A percentile compares a stretch with the other conserved stretches of the same genome.
phyloP scores from a whole-genome alignment of 305 asterid species.

The Lippia alba region DNA sequence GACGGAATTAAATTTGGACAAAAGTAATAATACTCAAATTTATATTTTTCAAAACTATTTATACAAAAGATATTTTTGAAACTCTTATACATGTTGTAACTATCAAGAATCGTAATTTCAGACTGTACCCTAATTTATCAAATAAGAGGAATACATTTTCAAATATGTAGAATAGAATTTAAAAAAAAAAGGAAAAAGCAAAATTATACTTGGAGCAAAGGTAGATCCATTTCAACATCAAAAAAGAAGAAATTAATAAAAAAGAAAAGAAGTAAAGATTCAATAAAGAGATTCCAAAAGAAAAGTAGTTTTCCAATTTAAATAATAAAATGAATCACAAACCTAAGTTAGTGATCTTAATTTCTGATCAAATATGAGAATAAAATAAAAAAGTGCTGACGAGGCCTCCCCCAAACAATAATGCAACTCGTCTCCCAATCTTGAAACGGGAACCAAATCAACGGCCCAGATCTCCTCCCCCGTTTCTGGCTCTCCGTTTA shows the following conservation, averaged over 20 bases:
- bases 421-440: slow-evolving; percentile 42
- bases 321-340: background rate
- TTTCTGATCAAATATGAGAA: slow-evolving; percentile 19
- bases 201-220: background rate
- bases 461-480: slow-evolving; percentile 69
- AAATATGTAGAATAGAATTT: no score
- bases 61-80: no score
- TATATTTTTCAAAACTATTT: no score
- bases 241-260: background rate
- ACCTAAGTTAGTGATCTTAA: slow-evolving; percentile 16
- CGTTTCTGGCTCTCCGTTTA: slow-evolving; percentile 61
- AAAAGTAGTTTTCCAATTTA: no score
- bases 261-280: background rate
- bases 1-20: no score
- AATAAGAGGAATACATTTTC: no score
- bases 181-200: no score
- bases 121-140: no score
- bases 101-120: no score
- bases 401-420: slow-evolving; percentile 49
- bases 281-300: slow-evolving; percentile 25
- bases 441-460: slow-evolving; percentile 39
- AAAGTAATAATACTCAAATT: no score
- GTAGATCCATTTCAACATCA: slow-evolving; percentile 8
- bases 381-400: slow-evolving; percentile 39
- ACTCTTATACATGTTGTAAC: no score